Percentiles rank a stretch among this genome's conserved stretches.
Evolutionary conservation across 164 flowering plant genomes (phyloP).

Genomic region (Euptelea pleiosperma): DNA sequence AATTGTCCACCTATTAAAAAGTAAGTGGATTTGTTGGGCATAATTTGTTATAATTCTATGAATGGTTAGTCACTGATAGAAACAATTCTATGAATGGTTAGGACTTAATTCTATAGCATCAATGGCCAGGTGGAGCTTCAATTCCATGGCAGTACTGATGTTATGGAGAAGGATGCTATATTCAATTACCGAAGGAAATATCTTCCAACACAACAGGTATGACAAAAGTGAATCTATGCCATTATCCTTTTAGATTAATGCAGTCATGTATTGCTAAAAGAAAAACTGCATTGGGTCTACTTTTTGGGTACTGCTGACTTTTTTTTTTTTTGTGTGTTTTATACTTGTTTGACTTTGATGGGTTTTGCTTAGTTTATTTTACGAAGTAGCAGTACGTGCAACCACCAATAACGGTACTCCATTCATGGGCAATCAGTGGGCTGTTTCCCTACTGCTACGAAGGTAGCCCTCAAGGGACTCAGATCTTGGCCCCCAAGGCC

Average conservation of each 20-base stretch:
- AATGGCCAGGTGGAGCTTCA: slow-evolving; percentile 76
- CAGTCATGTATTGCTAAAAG: not conserved
- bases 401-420: too few species aligned
- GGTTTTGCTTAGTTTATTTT: not conserved
- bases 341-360: not conserved
- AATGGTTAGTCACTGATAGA: too few species aligned
- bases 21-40: too few species aligned
- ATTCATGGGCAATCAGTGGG: too few species aligned
- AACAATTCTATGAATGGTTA: not conserved
- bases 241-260: not conserved
- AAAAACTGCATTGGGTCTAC: not conserved
- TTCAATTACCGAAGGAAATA: slow-evolving; percentile 89
- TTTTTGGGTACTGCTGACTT: not conserved
- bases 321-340: not conserved
- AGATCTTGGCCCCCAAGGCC: too few species aligned
- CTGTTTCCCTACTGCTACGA: too few species aligned
- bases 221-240: not conserved
- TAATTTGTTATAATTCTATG: too few species aligned
- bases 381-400: too few species aligned
- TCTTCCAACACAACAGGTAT: slow-evolving; percentile 90
- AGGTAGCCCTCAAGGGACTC: too few species aligned
- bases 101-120: slow-evolving; percentile 10
- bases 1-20: too few species aligned
- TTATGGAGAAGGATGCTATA: slow-evolving; percentile 72
- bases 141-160: slow-evolving; percentile 44